These are phyloP conservation scores for Pichia sp. DNA, from an alignment of 1,139 yeast genomes.

Conservation along the genomic window DNA sequence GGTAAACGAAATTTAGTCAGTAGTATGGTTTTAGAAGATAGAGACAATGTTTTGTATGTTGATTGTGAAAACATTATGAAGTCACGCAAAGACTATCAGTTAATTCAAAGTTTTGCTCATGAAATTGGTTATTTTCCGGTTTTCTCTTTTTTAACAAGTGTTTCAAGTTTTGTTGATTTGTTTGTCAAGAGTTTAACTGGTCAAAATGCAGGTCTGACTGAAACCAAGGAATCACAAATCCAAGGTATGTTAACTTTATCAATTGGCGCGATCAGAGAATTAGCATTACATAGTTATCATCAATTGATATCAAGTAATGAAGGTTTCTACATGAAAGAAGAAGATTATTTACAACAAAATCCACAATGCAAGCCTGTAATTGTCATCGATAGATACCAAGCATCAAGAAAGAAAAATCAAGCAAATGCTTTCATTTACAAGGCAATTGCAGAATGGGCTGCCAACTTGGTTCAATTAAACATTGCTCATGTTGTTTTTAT, in stretches of 20 bases:
- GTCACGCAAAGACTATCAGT: constrained; percentile 64
- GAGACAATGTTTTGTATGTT: constrained; percentile 55
- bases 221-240: constrained; percentile 74
- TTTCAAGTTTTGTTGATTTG: constrained; percentile 75
- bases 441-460: constrained; percentile 84
- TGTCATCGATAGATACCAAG: constrained; percentile 67
- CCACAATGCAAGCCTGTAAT: constrained; percentile 86
- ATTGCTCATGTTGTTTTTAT: constrained; percentile 84
- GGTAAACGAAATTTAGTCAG: constrained; percentile 81
- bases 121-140: constrained; percentile 90
- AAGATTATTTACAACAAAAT: constrained; percentile 74
- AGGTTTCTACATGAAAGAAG: constrained; percentile 48
- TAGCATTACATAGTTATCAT: constrained; percentile 46
- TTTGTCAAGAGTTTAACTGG: constrained; percentile 90
- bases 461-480: constrained; percentile 65
- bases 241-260: constrained; percentile 75
- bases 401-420: constrained; percentile 46
- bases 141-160: constrained; percentile 84
- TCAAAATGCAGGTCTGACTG: constrained; percentile 87
- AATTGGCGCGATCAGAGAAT: constrained; percentile 61
- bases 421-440: constrained; percentile 64
- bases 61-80: constrained; percentile 76
- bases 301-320: constrained; percentile 29
- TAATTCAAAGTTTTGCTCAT: constrained; percentile 60
- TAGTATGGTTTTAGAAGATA: constrained; percentile 54